These are phyloP conservation scores for Scheffersomyces ergatensis DNA, from an alignment of 805 yeast species.

Conservation along the genomic window DNA sequence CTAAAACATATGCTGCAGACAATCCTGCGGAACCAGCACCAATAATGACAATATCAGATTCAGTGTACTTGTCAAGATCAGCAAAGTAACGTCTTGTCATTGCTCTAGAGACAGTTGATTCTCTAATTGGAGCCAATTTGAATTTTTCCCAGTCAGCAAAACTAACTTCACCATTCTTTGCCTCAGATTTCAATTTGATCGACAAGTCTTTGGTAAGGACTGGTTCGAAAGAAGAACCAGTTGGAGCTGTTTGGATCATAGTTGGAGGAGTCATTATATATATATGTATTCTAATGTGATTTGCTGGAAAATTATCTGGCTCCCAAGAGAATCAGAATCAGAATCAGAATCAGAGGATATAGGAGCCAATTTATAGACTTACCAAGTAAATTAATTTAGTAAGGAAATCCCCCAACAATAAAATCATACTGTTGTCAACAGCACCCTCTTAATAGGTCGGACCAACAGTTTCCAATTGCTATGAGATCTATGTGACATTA, in stretches of 20 bases:
- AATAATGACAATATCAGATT: slow-evolving; percentile 69
- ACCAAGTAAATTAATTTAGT: too few relatives aligned
- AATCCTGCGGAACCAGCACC: slow-evolving; percentile 81
- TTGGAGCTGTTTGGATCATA: slow-evolving; percentile 22
- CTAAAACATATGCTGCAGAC: slow-evolving; percentile 72
- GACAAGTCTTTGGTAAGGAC: slow-evolving; percentile 3
- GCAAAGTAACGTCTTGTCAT: slow-evolving; percentile 74
- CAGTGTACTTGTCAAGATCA: slow-evolving; percentile 72
- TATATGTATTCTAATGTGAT: not conserved
- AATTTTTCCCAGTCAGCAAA: slow-evolving; percentile 67
- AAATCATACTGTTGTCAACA: too few relatives aligned
- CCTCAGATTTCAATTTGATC: slow-evolving; percentile 15
- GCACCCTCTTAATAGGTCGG: too few relatives aligned
- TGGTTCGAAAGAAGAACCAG: slow-evolving; percentile 8
- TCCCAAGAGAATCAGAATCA: too few relatives aligned
- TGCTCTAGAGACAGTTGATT: slow-evolving; percentile 76
- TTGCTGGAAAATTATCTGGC: too few relatives aligned
- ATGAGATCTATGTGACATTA: too few relatives aligned
- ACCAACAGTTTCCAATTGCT: too few relatives aligned
- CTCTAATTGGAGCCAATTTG: slow-evolving; percentile 70
- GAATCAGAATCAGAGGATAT: too few relatives aligned
- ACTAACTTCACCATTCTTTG: slow-evolving; percentile 20
- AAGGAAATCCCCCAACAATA: too few relatives aligned
- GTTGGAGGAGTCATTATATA: slow-evolving; percentile 33
- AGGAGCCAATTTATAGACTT: too few relatives aligned